phyloP scores from a whole-genome alignment of 805 yeast species.

The Hemisphaericaspora nanyangensis region DNA sequence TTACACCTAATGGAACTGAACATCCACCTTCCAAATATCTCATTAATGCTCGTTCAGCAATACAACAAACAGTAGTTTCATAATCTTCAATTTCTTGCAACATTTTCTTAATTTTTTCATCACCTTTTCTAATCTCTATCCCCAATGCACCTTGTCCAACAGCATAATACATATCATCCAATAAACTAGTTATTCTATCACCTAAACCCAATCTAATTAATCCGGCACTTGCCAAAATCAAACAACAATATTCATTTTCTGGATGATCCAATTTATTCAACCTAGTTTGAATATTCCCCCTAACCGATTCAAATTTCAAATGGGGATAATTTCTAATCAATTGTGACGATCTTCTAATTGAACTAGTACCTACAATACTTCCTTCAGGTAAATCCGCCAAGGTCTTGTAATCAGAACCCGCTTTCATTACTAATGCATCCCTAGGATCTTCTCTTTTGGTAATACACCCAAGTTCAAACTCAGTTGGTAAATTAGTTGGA shows the following conservation, averaged over 20 bases:
- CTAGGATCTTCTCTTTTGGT: constrained; percentile 87
- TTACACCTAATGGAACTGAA: constrained; percentile 94
- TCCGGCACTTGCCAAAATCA: constrained; percentile 92
- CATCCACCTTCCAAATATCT: constrained; percentile 94
- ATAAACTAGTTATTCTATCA: constrained; percentile 68
- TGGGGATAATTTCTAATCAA: constrained; percentile 73
- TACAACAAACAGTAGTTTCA: constrained; percentile 68
- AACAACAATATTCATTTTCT: constrained; percentile 48
- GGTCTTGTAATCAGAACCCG: constrained; percentile 56
- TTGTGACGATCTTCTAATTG: constrained; percentile 92
- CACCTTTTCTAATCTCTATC: constrained; percentile 76
- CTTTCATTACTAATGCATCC: constrained; percentile 81
- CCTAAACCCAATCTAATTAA: constrained; percentile 67
- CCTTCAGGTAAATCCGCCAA: constrained; percentile 80
- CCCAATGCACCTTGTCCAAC: constrained; percentile 99
- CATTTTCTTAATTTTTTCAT: constrained; percentile 53
- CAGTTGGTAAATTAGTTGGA: constrained; percentile 89
- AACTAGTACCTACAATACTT: constrained; percentile 88
- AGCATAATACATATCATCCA: constrained; percentile 87
- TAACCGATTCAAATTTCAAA: constrained; percentile 72
- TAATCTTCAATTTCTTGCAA: constrained; percentile 63
- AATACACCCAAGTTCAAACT: constrained; percentile 85
- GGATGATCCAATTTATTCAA: constrained; percentile 74
- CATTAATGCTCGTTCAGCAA: constrained; percentile 86
- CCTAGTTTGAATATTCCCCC: constrained; percentile 81